These are phyloP conservation scores for Oxalis stricta DNA, from an alignment of 441 rosid species.

Conservation along the genomic window DNA sequence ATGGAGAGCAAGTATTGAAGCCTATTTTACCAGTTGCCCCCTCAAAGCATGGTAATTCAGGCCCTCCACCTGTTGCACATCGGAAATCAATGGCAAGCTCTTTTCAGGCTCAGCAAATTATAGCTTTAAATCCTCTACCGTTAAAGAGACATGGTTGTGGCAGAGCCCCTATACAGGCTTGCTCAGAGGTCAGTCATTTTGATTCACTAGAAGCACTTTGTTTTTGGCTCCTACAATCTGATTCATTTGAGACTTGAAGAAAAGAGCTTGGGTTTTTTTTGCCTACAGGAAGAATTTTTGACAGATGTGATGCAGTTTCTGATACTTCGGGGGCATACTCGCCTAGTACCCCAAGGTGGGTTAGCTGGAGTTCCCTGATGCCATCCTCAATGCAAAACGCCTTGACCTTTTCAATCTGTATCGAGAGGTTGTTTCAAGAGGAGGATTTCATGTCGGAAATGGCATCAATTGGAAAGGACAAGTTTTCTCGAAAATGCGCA, in stretches of 20 bases:
- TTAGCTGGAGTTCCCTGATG: conserved; percentile 90
- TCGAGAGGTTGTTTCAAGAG: conserved; percentile 97
- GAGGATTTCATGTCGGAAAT: conserved; percentile 96
- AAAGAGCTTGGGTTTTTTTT: neutral
- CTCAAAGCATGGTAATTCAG: conserved; percentile 40
- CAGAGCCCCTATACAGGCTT: conserved; percentile 84
- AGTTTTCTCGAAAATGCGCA: conserved; percentile 98
- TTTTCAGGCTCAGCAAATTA: conserved; percentile 77
- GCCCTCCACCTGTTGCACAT: conserved; percentile 39
- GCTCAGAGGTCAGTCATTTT: conserved; percentile 70
- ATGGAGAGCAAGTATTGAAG: conserved; percentile 63
- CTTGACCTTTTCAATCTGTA: conserved; percentile 92
- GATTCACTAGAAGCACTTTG: neutral
- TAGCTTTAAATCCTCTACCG: conserved; percentile 84
- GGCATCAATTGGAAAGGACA: conserved; percentile 99
- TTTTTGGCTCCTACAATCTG: neutral
- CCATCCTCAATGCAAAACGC: conserved; percentile 85
- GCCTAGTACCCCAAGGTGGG: conserved; percentile 96
- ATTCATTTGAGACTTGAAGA: neutral
- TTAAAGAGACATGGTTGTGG: conserved; percentile 94
- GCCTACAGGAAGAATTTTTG: conserved; percentile 76
- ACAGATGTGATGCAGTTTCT: conserved; percentile 94
- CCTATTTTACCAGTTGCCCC: conserved; percentile 46
- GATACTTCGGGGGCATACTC: conserved; percentile 77
- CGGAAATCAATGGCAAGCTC: conserved; percentile 70